Conservation (phyloP, 2,329 filamentous ascomycete species). For the Ceratocystis ficicola region DNA sequence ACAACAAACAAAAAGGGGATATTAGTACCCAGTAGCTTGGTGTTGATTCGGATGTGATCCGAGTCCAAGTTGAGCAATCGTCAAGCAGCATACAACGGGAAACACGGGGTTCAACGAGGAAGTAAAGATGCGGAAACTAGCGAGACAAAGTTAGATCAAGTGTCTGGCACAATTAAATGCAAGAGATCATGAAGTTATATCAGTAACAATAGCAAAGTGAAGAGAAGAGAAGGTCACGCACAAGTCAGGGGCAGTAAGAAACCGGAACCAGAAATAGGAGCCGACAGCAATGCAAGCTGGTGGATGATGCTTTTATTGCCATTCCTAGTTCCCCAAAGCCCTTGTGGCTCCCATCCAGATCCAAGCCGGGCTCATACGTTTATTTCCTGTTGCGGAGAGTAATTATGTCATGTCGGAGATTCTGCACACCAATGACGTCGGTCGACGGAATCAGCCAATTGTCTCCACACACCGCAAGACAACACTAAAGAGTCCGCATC, state of each 20-base stretch:
- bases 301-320: background rate
- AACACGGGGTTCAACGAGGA: background rate
- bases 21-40: background rate
- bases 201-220: background rate
- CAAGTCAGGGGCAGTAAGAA: background rate
- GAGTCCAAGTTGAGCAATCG: background rate
- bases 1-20: background rate
- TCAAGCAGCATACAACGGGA: background rate
- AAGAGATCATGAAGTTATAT: constrained; percentile 1
- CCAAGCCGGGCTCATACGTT: background rate
- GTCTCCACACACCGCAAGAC: background rate
- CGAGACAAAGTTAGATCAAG: background rate
- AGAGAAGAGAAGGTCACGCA: background rate
- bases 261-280: background rate
- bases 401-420: background rate
- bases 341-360: background rate
- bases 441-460: constrained; percentile 9
- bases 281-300: background rate
- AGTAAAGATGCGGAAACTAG: background rate
- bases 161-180: background rate
- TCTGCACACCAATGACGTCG: background rate
- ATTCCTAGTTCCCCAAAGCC: background rate
- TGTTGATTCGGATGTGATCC: background rate
- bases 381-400: constrained; percentile 7
- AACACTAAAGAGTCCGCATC: background rate